phyloP scores from a whole-genome alignment of 805 yeast genomes.

The Lachancea sp. region DNA sequence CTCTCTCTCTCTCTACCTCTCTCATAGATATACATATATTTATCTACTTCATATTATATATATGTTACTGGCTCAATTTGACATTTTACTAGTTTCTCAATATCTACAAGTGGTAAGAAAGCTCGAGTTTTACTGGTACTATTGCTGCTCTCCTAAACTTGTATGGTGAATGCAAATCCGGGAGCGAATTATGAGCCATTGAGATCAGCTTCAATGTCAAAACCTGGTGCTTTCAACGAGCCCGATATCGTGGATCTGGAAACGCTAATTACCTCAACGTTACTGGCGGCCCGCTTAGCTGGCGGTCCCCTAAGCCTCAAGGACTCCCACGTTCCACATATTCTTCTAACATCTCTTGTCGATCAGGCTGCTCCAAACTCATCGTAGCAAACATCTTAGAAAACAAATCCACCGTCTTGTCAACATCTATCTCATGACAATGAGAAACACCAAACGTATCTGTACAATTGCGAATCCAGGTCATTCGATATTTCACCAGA shows the following conservation, averaged over 20 bases:
- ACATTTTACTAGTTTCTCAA: neutral
- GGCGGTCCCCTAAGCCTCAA: too few species aligned
- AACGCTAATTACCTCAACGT: neutral
- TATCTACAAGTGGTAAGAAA: neutral
- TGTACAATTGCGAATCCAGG: slow-evolving; percentile 29
- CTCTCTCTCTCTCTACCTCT: neutral
- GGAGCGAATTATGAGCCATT: neutral
- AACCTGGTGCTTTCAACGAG: neutral
- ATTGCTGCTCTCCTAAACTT: too few species aligned
- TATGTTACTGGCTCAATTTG: slow-evolving; percentile 1
- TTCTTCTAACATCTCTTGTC: neutral
- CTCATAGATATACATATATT: neutral
- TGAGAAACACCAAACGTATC: slow-evolving; percentile 25
- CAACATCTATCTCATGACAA: slow-evolving; percentile 22
- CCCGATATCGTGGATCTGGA: neutral
- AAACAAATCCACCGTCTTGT: slow-evolving; percentile 17
- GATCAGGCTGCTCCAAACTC: slow-evolving; percentile 13
- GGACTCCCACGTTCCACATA: neutral
- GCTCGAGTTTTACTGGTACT: too few species aligned
- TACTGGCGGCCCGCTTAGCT: too few species aligned
- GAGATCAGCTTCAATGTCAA: neutral
- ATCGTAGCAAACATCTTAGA: slow-evolving; percentile 17
- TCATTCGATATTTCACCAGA: slow-evolving; percentile 28
- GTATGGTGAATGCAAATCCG: neutral
- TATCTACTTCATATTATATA: neutral